These are phyloP conservation scores for Fusarium scirpi DNA, from an alignment of 2,329 filamentous ascomycete species.

Conservation along the genomic window DNA sequence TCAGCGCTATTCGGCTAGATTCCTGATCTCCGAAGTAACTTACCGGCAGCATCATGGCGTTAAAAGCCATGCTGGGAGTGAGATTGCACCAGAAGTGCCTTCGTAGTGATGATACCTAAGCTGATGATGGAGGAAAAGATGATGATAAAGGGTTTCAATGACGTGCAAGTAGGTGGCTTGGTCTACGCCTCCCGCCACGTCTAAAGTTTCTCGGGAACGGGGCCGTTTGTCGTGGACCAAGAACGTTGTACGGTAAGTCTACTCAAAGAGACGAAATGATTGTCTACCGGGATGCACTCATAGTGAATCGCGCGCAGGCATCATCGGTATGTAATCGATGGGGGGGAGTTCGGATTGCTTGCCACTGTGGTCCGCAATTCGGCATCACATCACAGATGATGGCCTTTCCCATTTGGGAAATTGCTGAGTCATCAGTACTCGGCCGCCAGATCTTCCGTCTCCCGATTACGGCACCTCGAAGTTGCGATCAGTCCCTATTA, in stretches of 20 bases:
- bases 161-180: slow-evolving; percentile 34
- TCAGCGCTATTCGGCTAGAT: slow-evolving; percentile 36
- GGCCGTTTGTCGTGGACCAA: slow-evolving; percentile 10
- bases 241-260: slow-evolving; percentile 18
- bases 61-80: slow-evolving; percentile 44
- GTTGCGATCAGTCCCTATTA: not conserved
- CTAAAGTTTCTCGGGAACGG: slow-evolving; percentile 11
- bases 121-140: slow-evolving; percentile 21
- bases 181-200: slow-evolving; percentile 22
- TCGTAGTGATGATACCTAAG: slow-evolving; percentile 13
- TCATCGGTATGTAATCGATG: slow-evolving; percentile 37
- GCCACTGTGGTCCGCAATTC: slow-evolving; percentile 47
- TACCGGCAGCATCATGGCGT: slow-evolving; percentile 50
- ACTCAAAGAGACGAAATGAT: slow-evolving; percentile 27
- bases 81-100: slow-evolving; percentile 21
- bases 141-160: slow-evolving; percentile 36
- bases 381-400: slow-evolving; percentile 45
- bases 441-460: slow-evolving; percentile 43
- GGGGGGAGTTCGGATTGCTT: slow-evolving; percentile 42
- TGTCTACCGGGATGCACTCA: slow-evolving; percentile 45
- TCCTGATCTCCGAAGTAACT: slow-evolving; percentile 16
- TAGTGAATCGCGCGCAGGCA: slow-evolving; percentile 46
- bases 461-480: slow-evolving; percentile 4
- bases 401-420: slow-evolving; percentile 41
- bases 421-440: slow-evolving; percentile 44